Percentiles rank a stretch among this genome's conserved stretches.
Conservation (phyloP, 352 stramenopile genomes). For the Globisporangium yorkense region DNA sequence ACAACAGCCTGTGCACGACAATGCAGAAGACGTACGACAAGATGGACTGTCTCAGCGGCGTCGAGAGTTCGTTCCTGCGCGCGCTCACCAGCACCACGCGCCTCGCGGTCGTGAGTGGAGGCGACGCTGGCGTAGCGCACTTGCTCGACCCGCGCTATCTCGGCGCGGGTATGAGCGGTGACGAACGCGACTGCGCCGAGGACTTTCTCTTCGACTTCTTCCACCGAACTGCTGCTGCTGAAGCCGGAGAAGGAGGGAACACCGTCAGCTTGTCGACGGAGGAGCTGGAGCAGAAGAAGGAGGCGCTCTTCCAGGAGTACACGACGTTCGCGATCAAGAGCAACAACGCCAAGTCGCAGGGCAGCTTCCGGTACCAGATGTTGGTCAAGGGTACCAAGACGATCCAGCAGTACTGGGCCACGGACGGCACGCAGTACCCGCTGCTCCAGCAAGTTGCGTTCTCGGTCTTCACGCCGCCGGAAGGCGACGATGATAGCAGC, state of each 20-base stretch:
- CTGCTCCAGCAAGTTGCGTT: conserved; percentile 23
- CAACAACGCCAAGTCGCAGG: conserved; percentile 12
- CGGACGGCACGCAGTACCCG: conserved; percentile 22
- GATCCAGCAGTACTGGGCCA: conserved; percentile 28
- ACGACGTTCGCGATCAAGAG: conserved; percentile 29
- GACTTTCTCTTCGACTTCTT: conserved; percentile 24
- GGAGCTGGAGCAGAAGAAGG: conserved; percentile 7
- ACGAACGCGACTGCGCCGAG: conserved; percentile 30
- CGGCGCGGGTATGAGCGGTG: conserved; percentile 8
- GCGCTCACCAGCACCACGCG: neutral
- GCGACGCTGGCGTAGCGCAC: conserved; percentile 8
- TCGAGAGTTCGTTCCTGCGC: neutral
- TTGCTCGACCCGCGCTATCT: conserved; percentile 13
- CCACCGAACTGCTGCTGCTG: neutral
- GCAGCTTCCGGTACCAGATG: conserved; percentile 24
- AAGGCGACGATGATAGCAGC: neutral
- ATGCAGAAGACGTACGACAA: neutral
- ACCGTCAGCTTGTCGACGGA: neutral
- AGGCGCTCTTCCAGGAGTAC: conserved; percentile 21
- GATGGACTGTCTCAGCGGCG: neutral
- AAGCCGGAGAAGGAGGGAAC: too few relatives aligned
- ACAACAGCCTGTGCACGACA: neutral
- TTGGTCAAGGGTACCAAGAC: conserved; percentile 23
- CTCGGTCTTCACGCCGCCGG: conserved; percentile 12
- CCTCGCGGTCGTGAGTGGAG: neutral